Percentiles rank a stretch among this genome's conserved stretches.
Evolutionary conservation across 1,284 basidiomycete species (phyloP).

Genomic region (Entoloma clypeatum): DNA sequence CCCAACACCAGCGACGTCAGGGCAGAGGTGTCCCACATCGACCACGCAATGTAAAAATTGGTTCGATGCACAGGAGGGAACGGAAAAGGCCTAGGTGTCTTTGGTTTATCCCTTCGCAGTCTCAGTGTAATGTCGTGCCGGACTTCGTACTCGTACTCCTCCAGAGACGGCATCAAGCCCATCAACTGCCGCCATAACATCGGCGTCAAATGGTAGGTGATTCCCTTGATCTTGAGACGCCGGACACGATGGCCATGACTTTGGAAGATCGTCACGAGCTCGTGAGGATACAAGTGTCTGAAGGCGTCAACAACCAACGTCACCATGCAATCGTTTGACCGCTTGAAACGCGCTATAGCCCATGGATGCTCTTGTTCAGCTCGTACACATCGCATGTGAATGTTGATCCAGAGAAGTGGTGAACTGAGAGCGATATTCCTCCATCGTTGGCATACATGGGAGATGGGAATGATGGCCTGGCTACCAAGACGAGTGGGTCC

Average conservation of each 20-base stretch:
- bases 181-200: slow-evolving; percentile 2
- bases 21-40: slow-evolving; percentile 2
- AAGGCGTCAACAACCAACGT: neutral
- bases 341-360: slow-evolving; percentile 4
- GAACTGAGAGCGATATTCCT: neutral
- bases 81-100: neutral
- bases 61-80: neutral
- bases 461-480: neutral
- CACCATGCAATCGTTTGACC: slow-evolving; percentile 2
- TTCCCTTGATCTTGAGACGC: neutral
- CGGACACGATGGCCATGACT: slow-evolving; percentile 1
- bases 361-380: slow-evolving; percentile 4
- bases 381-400: slow-evolving; percentile 3
- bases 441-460: slow-evolving; percentile 6
- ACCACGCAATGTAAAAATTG: neutral
- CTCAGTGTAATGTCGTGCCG: neutral
- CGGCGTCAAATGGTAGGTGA: neutral
- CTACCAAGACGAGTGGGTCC: too few species aligned
- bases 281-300: neutral
- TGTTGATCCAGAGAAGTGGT: slow-evolving; percentile 3
- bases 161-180: neutral
- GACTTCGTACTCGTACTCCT: neutral
- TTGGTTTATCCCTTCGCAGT: neutral
- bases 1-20: slow-evolving; percentile 3
- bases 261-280: neutral